Evolutionary conservation across 2,329 filamentous ascomycete species (phyloP).

Genomic region (Pseudogymnoascus sp.): DNA sequence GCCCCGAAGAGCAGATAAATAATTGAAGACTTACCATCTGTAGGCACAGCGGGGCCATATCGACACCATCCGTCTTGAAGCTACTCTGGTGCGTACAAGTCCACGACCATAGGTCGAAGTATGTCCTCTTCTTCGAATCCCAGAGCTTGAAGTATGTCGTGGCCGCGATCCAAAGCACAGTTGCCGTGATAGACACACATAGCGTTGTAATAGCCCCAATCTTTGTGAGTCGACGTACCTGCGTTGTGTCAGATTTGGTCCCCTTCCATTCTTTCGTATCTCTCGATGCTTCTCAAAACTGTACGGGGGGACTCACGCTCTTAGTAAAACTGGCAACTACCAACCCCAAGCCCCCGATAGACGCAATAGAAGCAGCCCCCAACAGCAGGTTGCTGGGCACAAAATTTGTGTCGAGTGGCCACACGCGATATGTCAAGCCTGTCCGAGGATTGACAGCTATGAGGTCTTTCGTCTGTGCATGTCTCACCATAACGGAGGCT

Average conservation of each 20-base stretch:
- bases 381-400: not conserved
- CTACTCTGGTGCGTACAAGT: not conserved
- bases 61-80: not conserved
- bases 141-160: not conserved
- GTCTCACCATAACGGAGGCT: not conserved
- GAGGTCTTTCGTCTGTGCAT: not conserved
- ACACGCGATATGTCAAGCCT: not conserved
- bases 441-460: not conserved
- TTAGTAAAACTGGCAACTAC: not conserved
- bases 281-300: not conserved
- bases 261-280: not conserved
- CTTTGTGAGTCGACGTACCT: not conserved
- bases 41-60: not conserved
- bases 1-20: not conserved
- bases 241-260: not conserved
- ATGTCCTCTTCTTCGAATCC: constrained; percentile 1
- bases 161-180: not conserved
- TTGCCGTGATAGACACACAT: not conserved
- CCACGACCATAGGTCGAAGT: not conserved
- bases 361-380: not conserved
- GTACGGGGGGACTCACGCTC: not conserved
- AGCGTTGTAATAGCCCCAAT: not conserved
- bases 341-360: not conserved
- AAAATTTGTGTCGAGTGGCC: not conserved
- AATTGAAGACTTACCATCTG: not conserved